Conservation (phyloP, 371 early-diverging fungal species). For the Mortierella sp. region DNA sequence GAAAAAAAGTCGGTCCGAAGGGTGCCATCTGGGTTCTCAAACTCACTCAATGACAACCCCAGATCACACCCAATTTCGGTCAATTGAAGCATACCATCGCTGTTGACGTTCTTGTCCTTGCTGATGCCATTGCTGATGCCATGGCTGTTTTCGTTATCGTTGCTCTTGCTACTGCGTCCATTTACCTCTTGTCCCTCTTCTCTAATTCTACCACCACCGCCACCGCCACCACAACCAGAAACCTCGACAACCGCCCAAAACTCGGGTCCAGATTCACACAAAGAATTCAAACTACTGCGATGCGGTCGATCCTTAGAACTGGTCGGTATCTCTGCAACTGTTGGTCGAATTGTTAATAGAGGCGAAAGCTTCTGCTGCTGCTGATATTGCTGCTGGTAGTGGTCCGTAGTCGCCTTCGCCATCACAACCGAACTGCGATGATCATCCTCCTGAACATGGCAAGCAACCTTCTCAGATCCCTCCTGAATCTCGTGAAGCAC, state of each 20-base stretch:
- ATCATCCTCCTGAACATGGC: background rate
- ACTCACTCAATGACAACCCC: background rate
- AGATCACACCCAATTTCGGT: slow-evolving; percentile 1
- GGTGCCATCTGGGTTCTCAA: background rate
- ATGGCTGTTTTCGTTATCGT: background rate
- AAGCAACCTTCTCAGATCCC: background rate
- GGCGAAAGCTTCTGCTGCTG: background rate
- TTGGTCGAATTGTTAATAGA: background rate
- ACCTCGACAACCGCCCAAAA: background rate
- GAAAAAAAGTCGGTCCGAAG: background rate
- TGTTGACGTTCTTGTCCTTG: background rate
- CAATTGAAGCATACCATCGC: background rate
- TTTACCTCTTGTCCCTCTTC: background rate
- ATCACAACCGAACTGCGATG: background rate
- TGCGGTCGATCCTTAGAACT: background rate
- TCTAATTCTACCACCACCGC: too few species aligned
- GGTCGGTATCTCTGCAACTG: background rate
- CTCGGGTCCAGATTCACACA: background rate
- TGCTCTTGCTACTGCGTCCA: background rate
- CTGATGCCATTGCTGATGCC: background rate
- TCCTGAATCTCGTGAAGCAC: background rate
- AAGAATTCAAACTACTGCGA: background rate
- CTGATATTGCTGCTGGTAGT: too few species aligned
- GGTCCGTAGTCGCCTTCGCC: background rate
- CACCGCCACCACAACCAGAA: background rate